Base-by-base conservation (phyloP, 805 yeast genomes). In the Yamadazyma phyllophila region DNA sequence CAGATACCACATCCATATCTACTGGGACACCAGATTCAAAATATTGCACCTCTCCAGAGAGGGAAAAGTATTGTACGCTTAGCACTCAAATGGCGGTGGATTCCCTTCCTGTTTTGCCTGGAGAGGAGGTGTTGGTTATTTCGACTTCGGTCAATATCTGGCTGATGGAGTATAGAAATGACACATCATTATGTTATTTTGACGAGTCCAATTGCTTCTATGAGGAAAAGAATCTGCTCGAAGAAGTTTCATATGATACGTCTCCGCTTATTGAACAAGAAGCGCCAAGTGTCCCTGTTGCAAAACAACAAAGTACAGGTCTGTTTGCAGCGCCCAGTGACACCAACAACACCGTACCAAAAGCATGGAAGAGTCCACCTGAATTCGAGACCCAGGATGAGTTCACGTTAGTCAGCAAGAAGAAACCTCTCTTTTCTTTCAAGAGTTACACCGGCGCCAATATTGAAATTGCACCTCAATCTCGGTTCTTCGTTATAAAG, bases 401-500 rank as follows among this genome's bases (percentile, higher is more conserved):
- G n/a, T 20, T 20, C 24, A 20, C 24, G 3, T 20, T 6, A 8
- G 31, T 11, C 11, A 29, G 13, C 13, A 29, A 26, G 17, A 3
- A 9, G 13, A 20, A 17, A 3, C 9, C 16, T n/a, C 34, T 24
- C 15, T 20, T 9, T 10, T 7, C 14, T n/a, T 46, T 48, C 45
- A 46, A 44, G 31, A 40, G 33, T 16, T 51, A 51, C 27, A 15
- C 46, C 15, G 54, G 54, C 7, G 43, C 26, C 14, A 32, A 20
- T 5, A 40, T 47, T 29, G 39, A 36, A 4, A 41, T 51, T 11
- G 15, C 12, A 4, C 16, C 14, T 1, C 17, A 43, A 12, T 59
- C 74, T 0, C 55, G 55, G 27, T 69, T 66, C 45, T 81, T 79
- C 52, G 78, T 81, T 15, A 80, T 81, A 46, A 81, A 81, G 54